Evolutionary conservation across 73 alveolate genomes (phyloP).

Genomic region (Uronychia binucleata): DNA sequence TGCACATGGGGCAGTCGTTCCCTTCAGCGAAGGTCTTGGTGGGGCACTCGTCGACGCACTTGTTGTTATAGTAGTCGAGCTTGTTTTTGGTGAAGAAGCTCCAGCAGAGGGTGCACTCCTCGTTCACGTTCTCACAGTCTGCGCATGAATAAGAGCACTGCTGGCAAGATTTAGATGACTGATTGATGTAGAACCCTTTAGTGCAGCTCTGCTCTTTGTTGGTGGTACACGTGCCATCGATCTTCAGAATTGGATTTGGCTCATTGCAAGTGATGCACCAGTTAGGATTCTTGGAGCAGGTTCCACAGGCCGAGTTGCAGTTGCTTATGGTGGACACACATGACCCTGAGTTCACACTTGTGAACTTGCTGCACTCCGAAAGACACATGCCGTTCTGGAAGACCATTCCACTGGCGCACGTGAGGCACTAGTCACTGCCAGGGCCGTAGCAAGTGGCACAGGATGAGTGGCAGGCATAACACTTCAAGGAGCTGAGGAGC

Average conservation of each 20-base stretch:
- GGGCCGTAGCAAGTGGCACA: slow-evolving; percentile 46
- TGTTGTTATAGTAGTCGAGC: slow-evolving; percentile 2
- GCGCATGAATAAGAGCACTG: slow-evolving; percentile 4
- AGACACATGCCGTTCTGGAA: slow-evolving; percentile 43
- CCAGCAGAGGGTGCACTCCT: background rate
- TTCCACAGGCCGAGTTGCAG: slow-evolving; percentile 3
- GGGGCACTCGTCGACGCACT: slow-evolving; percentile 46
- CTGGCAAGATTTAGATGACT: background rate
- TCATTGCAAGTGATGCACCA: slow-evolving; percentile 11
- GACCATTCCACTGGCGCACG: slow-evolving; percentile 34
- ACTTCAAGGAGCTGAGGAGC: background rate
- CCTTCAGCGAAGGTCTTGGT: slow-evolving; percentile 26
- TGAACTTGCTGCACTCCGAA: slow-evolving; percentile 43
- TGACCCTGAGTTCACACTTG: slow-evolving; percentile 16
- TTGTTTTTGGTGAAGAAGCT: background rate
- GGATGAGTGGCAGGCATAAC: slow-evolving; percentile 36
- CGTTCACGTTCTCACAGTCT: slow-evolving; percentile 8
- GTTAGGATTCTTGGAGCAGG: slow-evolving; percentile 14
- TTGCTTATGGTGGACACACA: slow-evolving; percentile 8
- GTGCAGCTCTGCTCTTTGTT: background rate
- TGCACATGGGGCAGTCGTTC: slow-evolving; percentile 48
- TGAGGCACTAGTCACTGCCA: slow-evolving; percentile 39
- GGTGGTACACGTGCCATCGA: slow-evolving; percentile 3
- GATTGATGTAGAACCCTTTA: slow-evolving; percentile 14
- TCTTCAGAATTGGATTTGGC: slow-evolving; percentile 9